Conservation (phyloP, 2,329 filamentous ascomycete genomes). For the Penicillium sp. region DNA sequence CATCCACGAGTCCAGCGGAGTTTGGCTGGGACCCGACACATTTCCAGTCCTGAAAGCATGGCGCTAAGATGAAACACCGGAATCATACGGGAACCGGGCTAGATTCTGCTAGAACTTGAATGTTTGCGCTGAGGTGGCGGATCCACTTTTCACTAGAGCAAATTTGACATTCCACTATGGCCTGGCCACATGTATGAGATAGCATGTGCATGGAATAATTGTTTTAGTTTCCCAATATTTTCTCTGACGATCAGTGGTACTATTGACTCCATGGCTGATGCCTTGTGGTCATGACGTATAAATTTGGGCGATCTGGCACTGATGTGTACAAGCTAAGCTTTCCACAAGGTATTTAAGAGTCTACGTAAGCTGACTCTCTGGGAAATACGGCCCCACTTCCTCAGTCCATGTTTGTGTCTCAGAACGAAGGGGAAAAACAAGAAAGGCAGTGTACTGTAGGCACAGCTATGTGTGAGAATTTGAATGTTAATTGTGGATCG, state of each 20-base stretch:
- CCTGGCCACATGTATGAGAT: background rate
- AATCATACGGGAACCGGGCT: background rate
- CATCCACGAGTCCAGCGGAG: background rate
- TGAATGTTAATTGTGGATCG: background rate
- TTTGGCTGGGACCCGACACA: background rate
- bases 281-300: background rate
- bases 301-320: background rate
- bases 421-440: background rate
- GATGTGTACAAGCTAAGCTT: background rate
- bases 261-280: background rate
- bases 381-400: background rate
- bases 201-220: background rate
- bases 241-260: background rate
- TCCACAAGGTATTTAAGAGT: background rate
- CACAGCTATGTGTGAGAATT: too few species aligned
- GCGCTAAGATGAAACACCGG: conserved; percentile 3
- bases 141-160: background rate
- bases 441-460: background rate
- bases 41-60: background rate
- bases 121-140: background rate
- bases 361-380: background rate
- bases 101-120: background rate
- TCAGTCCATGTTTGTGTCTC: background rate
- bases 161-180: background rate
- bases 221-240: background rate